Conservation (phyloP, 345 rosid genomes). For the Populus pruinosa region DNA sequence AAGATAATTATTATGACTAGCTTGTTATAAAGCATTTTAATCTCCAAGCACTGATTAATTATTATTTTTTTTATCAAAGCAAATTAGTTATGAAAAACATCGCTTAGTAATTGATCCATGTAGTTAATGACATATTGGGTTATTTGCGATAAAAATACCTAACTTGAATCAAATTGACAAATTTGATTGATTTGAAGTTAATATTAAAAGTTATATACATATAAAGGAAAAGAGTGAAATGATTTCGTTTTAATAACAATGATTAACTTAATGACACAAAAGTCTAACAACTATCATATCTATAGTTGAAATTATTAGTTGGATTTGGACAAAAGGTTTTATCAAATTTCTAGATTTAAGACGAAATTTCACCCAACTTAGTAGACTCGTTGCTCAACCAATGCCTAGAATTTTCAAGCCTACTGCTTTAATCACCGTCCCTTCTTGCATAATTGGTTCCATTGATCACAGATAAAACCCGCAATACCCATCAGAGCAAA, state of each 20-base stretch:
- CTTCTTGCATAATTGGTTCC: slow-evolving; percentile 2
- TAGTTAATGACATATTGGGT: no score
- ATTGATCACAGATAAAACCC: slow-evolving; percentile 13
- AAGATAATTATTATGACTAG: not conserved
- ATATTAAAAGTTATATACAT: no score
- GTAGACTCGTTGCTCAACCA: not conserved
- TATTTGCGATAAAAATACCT: no score
- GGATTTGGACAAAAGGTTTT: not conserved
- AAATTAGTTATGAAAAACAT: not conserved
- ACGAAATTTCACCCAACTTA: not conserved
- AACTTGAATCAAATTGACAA: no score
- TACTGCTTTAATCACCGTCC: not conserved
- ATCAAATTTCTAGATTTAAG: not conserved
- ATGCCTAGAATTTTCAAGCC: not conserved
- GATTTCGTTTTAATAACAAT: no score
- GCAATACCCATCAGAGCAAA: slow-evolving; percentile 17
- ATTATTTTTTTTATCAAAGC: not conserved
- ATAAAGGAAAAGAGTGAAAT: no score
- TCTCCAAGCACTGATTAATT: not conserved
- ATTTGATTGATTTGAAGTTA: no score
- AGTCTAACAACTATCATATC: no score
- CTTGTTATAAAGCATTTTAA: not conserved
- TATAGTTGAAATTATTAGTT: not conserved
- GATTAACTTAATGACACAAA: no score
- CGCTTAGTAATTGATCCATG: not conserved